Percentiles rank a stretch among this genome's conserved stretches.
Evolutionary conservation across 179 eudicot species (phyloP).

Genomic region (Sideroxylon spinosum): DNA sequence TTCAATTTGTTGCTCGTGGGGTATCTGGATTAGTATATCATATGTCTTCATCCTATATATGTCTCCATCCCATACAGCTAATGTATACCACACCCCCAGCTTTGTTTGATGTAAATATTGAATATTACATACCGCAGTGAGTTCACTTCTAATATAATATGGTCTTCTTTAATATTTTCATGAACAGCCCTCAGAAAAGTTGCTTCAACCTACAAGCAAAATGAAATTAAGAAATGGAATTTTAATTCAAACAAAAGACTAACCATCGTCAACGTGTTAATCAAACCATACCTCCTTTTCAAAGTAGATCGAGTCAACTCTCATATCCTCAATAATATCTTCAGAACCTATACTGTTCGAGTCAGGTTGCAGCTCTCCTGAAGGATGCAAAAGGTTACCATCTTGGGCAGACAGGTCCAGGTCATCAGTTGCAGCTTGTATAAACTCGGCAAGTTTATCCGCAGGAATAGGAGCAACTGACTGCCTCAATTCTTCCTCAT

Average conservation of each 20-base stretch:
- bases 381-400: conserved; percentile 50
- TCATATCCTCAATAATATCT: conserved; percentile 44
- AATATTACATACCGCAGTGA: conserved; percentile 59
- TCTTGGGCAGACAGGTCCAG: conserved; percentile 40
- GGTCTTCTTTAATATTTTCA: conserved; percentile 62
- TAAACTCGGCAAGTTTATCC: conserved; percentile 63
- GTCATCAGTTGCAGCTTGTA: conserved; percentile 44
- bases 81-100: background rate
- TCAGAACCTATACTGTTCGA: conserved; percentile 54
- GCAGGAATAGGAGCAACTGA: conserved; percentile 93
- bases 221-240: background rate
- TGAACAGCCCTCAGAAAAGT: conserved; percentile 85
- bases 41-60: background rate
- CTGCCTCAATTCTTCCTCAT: conserved; percentile 82
- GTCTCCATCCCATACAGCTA: background rate
- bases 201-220: conserved; percentile 68
- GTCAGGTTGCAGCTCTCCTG: conserved; percentile 59
- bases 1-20: no score
- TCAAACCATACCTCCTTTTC: conserved; percentile 69
- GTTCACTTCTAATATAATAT: conserved; percentile 81
- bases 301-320: conserved; percentile 55
- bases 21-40: background rate
- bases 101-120: background rate
- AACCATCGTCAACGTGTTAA: background rate
- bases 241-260: background rate